Conservation (phyloP, 345 rosid species). For the Hibiscus syriacus region DNA sequence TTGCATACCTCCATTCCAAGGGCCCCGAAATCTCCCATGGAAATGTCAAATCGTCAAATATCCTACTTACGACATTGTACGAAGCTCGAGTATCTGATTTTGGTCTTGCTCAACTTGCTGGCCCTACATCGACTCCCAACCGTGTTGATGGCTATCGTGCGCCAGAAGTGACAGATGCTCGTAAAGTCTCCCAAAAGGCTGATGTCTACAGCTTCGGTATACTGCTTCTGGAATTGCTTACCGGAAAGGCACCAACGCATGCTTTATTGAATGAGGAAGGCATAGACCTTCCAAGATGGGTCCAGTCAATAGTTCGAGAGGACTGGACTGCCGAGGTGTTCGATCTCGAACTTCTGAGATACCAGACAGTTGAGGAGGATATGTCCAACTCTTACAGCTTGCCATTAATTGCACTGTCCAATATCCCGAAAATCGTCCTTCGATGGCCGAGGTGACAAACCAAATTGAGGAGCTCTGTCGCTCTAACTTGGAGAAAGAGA, state of each 20-base stretch:
- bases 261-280: conserved; percentile 66
- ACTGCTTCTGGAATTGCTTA: conserved; percentile 70
- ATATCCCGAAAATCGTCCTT: conserved; percentile 71
- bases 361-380: conserved; percentile 68
- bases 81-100: conserved; percentile 85
- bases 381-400: conserved; percentile 73
- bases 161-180: conserved; percentile 82
- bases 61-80: conserved; percentile 57
- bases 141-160: conserved; percentile 84
- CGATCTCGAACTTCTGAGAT: conserved; percentile 74
- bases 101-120: conserved; percentile 74
- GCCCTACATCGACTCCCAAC: conserved; percentile 63
- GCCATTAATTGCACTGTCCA: conserved; percentile 74
- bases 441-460: conserved; percentile 60
- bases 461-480: conserved; percentile 53
- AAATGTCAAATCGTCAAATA: conserved; percentile 80
- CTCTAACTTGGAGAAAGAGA: conserved; percentile 17
- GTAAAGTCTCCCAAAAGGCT: conserved; percentile 71
- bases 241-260: conserved; percentile 89
- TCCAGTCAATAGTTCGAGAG: conserved; percentile 61
- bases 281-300: conserved; percentile 89
- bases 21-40: conserved; percentile 74
- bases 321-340: conserved; percentile 69
- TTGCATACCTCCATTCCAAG: conserved; percentile 69
- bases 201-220: conserved; percentile 93